Base-by-base conservation (phyloP, 495 filamentous ascomycete species). In the Trichoderma erinaceum region DNA sequence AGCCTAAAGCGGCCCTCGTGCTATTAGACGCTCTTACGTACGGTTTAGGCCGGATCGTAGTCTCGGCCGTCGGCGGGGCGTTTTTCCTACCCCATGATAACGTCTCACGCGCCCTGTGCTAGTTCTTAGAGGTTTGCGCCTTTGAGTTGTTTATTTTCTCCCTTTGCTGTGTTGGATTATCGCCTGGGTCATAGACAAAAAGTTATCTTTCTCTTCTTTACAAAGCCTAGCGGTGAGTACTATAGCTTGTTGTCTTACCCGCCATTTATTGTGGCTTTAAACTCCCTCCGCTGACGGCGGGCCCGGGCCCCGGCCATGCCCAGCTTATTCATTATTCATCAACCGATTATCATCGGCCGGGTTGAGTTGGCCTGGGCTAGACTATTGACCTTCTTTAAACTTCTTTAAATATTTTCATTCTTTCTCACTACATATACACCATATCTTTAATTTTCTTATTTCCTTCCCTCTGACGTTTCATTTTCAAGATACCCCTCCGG, bases 21-120 rank as follows among this genome's bases (percentile, higher is more conserved):
- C 56, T 15, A 61, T 29, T 13, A 16, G 56, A 61, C 56, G 56
- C 25, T 32, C 56, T 4, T 32, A 32, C 25, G 27, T 29, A 8
- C 56, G 56, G 56, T 25, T 61, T 61, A 61, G 56, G 29, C 25
- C 56, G 56, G 56, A 61, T 61, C 56, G 56, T 61, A 61, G 56
- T 18, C 29, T 61, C 56, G 56, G 56, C 25, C 16, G 11, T 61
- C 56, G 56, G 56, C 56, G 56, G 56, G 56, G 56, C 25, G 56
- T 61, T 61, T 61, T 61, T 61, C 56, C 56, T 32, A 52, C 56
- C 56, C 56, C 56, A 61, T 32, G 56, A 29, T 61, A 32, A 4
- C n/a, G 56, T 61, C 48, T 61, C 56, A 29, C 23, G 23, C 56
- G 56, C 56, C 25, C 56, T 32, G 27, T 61, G 56, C 16, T 61